Base-by-base conservation (phyloP, 257 asterid species). In the Datura wrightii region DNA sequence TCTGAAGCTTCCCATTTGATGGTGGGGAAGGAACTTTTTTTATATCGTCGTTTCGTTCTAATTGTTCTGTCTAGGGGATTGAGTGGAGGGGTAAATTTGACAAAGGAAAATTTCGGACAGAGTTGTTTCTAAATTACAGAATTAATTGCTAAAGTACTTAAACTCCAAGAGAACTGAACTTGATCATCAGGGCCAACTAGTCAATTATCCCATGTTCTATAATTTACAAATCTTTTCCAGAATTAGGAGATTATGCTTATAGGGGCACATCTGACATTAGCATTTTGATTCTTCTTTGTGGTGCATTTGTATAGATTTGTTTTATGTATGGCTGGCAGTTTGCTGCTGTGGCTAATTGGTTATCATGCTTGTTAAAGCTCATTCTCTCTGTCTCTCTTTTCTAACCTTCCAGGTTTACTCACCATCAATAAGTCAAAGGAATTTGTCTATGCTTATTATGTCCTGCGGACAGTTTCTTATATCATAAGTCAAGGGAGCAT, bases 401-500 rank as follows among this genome's bases (percentile, higher is more conserved):
- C n/a, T 9, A 54, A 83, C 52, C 42, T 87, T 85, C 92, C 94
- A 96, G 99, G 93, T 85, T 90, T 94, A 87, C 97, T 96, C 69
- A 96, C 97, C 86, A 86, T 96, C 85, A 85, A 89, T 72, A 87
- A 90, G 36, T 94, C 99, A n/a, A 88, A 86, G 90, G 95, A 91
- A 84, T 85, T 93, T 37, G 98, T 96, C n/a, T 96, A 94, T 79
- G 95, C 97, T 80, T 96, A 92, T 85, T 94, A 93, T 79, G 87
- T 85, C 79, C 84, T 94, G 83, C 94, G 98, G 60, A 93, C 97
- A 14, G 24, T 96, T 82, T 94, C 97, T 70, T 84, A 85, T 46
- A 92, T 94, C 89, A 86, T 96, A 84, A 94, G 97, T 92, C 97
- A 96, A 87, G 99, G 99, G 89, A 96, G 94, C 93, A 92, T 96